Conservation (phyloP, 768 basidiomycete genomes). For the Lactarius evosmus region DNA sequence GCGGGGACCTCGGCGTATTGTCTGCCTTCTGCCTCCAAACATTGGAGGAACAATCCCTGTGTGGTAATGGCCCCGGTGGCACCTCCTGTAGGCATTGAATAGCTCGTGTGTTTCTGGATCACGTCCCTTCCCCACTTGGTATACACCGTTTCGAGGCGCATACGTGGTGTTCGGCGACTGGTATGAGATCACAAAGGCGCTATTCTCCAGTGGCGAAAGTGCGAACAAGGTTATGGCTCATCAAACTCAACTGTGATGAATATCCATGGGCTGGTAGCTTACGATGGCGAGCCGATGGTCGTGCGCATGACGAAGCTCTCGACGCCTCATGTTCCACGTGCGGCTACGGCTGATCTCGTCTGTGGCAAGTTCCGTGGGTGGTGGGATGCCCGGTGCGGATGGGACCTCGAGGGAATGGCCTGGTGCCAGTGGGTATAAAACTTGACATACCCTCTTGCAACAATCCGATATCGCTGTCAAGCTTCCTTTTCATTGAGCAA, state of each 20-base stretch:
- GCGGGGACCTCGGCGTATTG: conserved; percentile 31
- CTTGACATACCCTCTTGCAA: conserved; percentile 94
- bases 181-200: too few species aligned
- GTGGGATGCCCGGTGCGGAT: conserved; percentile 60
- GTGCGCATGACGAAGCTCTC: conserved; percentile 96
- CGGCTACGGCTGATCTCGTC: conserved; percentile 57
- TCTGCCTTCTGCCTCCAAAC: conserved; percentile 50
- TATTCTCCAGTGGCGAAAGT: too few species aligned
- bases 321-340: conserved; percentile 73
- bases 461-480: conserved; percentile 52
- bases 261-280: conserved; percentile 76
- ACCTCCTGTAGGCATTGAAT: conserved; percentile 63
- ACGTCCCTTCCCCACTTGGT: conserved; percentile 78
- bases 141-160: conserved; percentile 77
- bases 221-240: too few species aligned
- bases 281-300: conserved; percentile 63
- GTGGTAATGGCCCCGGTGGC: conserved; percentile 81
- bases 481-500: conserved; percentile 54
- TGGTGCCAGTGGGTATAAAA: conserved; percentile 72
- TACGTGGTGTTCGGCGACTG: too few species aligned
- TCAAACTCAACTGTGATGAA: conserved; percentile 99
- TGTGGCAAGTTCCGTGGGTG: conserved; percentile 59
- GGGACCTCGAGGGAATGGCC: conserved; percentile 48
- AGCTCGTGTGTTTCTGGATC: conserved; percentile 57
- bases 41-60: conserved; percentile 72